Base-by-base conservation (phyloP, 371 early-diverging fungal species). In the Mucor racemosus region DNA sequence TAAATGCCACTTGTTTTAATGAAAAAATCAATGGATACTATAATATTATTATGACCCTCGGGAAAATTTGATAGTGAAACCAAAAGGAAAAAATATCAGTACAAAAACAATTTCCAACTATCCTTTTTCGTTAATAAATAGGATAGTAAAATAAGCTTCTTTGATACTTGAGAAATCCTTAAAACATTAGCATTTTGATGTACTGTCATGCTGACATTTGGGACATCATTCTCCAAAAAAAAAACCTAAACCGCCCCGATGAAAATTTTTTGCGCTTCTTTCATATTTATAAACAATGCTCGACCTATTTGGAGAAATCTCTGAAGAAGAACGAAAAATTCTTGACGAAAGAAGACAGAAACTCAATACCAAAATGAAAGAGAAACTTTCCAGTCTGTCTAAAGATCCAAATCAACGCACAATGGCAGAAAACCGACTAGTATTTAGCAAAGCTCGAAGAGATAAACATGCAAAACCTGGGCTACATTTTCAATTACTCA, bases 261-360 rank as follows among this genome's bases (percentile, higher is more conserved):
- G 53, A 53, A 31, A 26, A 13, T 31, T 53, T 50, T 53, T 19
- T 48, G 9, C 11, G 9, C 4, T 10, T 21, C n/a, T 53, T 53
- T 14, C 53, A 13, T 31, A 26, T 31, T 13, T 4, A 50, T 21
- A 50, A 50, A 31, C 50, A 50, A 53, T 53, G 53, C 31, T 13
- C 3, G 78, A 80, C 66, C 66, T 79, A 7, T 86, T 86, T 69
- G 79, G 74, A 13, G 83, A 81, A 0, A 19, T 75, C 1, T 58
- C 84, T 15, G 31, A 64, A 14, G 76, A 75, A 44, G 84, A 84
- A 59, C 59, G 68, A 35, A 0, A 11, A 0, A 38, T 26, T 21
- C 34, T 68, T 14, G 60, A 72, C 6, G 33, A 65, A 26, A 46
- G 75, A 40, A 48, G 70, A 11, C 21, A 60, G 11, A 7, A 58